These are phyloP conservation scores for Linanthus parryae DNA, from an alignment of 148 eudicot genomes.

Conservation along the genomic window DNA sequence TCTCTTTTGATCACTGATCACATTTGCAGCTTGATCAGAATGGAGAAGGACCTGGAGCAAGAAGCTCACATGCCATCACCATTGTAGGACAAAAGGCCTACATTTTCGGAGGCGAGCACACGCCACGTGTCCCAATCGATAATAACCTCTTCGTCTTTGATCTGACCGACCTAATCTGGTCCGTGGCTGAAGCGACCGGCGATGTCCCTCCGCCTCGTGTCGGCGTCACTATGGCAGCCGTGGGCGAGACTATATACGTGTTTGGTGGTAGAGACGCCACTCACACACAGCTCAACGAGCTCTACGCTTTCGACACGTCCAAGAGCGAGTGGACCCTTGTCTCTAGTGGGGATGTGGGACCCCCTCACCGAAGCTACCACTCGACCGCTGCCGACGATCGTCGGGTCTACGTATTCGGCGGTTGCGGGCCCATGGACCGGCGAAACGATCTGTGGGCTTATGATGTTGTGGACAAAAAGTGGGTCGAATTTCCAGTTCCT, in stretches of 20 bases:
- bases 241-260: conserved; percentile 54
- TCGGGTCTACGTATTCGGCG: conserved; percentile 62
- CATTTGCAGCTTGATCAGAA: conserved; percentile 58
- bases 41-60: conserved; percentile 75
- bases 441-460: conserved; percentile 80
- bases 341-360: conserved; percentile 50
- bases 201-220: conserved; percentile 88
- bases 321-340: conserved; percentile 61
- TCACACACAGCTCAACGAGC: conserved; percentile 72
- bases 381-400: conserved; percentile 55
- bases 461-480: conserved; percentile 43
- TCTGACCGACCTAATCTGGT: conserved; percentile 64
- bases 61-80: conserved; percentile 89
- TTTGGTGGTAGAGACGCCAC: conserved; percentile 79
- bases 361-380: conserved; percentile 76
- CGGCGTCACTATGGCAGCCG: conserved; percentile 79
- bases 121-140: conserved; percentile 84
- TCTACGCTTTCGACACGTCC: conserved; percentile 66
- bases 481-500: conserved; percentile 57
- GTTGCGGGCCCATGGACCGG: conserved; percentile 68
- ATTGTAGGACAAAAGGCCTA: conserved; percentile 59
- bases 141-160: conserved; percentile 59
- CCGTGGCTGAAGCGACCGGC: conserved; percentile 44
- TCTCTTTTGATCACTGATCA: not conserved
- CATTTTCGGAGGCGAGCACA: conserved; percentile 80